These are phyloP conservation scores for Paraphaeosphaeria sporulosa DNA, from an alignment of 2,329 filamentous ascomycete genomes.

Conservation along the genomic window DNA sequence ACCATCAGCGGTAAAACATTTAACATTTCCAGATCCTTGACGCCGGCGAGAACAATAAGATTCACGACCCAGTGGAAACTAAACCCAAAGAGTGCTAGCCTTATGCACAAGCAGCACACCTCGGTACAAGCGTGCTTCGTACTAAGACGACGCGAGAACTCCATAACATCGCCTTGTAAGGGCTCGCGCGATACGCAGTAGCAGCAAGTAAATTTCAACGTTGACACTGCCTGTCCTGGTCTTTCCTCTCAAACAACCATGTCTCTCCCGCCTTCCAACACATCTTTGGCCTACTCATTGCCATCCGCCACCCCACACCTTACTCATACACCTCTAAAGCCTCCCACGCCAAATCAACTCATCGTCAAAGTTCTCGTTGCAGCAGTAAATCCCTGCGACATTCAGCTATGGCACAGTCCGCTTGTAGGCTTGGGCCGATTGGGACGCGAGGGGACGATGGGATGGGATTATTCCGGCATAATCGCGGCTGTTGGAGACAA, in stretches of 20 bases:
- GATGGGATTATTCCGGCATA: conserved; percentile 56
- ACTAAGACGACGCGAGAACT: not conserved
- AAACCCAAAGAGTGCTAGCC: conserved; percentile 1
- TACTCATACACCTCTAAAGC: conserved; percentile 24
- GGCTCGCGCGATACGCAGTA: not conserved
- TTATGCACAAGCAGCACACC: not conserved
- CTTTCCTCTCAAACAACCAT: not conserved
- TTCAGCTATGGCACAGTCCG: conserved; percentile 46
- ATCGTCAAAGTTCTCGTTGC: conserved; percentile 54
- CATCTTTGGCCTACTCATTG: conserved; percentile 35
- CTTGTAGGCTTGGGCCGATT: conserved; percentile 34
- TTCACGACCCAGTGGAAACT: conserved; percentile 11
- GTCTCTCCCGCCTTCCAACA: conserved; percentile 31
- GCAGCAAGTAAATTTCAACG: not conserved
- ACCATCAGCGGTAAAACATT: not conserved
- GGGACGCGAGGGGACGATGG: conserved; percentile 45
- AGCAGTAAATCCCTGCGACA: conserved; percentile 56
- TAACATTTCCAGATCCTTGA: not conserved
- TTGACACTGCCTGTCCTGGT: not conserved
- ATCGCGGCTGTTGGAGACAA: conserved; percentile 43
- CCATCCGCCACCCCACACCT: conserved; percentile 35
- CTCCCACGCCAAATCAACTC: conserved; percentile 32
- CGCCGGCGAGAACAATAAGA: not conserved
- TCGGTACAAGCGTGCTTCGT: not conserved
- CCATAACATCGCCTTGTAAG: not conserved